These are phyloP conservation scores for Sphenostylis stenocarpa DNA, from an alignment of 306 rosid species.

Conservation along the genomic window DNA sequence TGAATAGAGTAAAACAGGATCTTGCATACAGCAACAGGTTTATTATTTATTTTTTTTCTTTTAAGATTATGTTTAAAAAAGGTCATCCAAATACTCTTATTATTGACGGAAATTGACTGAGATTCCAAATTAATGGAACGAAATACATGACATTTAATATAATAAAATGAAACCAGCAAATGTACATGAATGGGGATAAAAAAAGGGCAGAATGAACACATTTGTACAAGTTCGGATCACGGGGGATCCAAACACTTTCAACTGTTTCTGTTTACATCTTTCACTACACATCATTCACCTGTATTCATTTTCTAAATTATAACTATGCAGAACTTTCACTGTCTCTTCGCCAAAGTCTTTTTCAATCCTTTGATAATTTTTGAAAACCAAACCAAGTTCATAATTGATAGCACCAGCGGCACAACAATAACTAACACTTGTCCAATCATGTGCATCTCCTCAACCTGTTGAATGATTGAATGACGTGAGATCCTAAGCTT, in stretches of 20 bases:
- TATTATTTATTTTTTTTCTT: no score
- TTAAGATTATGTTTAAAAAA: no score
- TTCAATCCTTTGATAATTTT: conserved; percentile 81
- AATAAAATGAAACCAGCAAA: not conserved
- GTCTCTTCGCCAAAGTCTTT: conserved; percentile 89
- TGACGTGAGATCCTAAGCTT: conserved; percentile 6
- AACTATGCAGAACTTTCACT: conserved; percentile 42
- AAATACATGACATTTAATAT: not conserved
- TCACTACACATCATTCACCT: conserved; percentile 19
- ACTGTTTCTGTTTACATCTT: conserved; percentile 31
- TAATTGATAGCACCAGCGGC: conserved; percentile 62
- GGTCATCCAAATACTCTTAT: not conserved
- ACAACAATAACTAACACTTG: conserved; percentile 59
- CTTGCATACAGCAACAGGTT: no score
- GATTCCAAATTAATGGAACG: no score
- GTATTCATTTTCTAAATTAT: conserved; percentile 30
- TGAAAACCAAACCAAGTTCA: conserved; percentile 92
- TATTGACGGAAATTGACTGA: no score
- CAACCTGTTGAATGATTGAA: conserved; percentile 55
- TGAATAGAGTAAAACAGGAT: no score
- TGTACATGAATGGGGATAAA: conserved; percentile 27
- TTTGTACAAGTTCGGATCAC: conserved; percentile 46
- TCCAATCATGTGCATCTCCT: conserved; percentile 64
- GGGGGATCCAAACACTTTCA: conserved; percentile 37
- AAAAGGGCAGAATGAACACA: conserved; percentile 24